Base-by-base conservation (phyloP, 352 stramenopile genomes). In the Phytophthora brassicae region DNA sequence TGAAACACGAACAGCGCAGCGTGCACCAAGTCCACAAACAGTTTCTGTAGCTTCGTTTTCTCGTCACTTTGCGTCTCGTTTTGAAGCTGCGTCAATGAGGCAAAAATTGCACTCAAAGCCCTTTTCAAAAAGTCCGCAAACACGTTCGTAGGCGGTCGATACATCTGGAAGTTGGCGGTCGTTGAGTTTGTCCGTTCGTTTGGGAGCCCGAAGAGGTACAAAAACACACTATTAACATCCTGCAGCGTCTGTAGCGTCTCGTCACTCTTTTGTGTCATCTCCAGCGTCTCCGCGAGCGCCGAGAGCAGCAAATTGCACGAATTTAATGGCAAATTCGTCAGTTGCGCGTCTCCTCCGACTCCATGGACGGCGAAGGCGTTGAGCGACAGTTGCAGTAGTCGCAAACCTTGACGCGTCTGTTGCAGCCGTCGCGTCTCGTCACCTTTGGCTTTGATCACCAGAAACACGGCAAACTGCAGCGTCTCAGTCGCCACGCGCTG, bases 81-180 rank as follows among this genome's bases (percentile, higher is more conserved):
- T 14, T 51, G 45, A 4, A 60, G 22, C 28, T 56, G 2, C 20
- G 16, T 57, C 11, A 74, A 11, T 13, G 38, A 59, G 19, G 56
- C 6, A 41, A 77, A 74, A 6, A 65, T 49, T 4, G 80, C 68
- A 11, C 55, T 68, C n/a, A 89, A 56, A 7, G 72, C 60, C 49
- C 68, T 66, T 41, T 91, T 79, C 44, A 95, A 65, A 42, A 95
- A 93, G 13, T 77, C 73, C 8, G 81, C 65, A 41, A 77, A 95
- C 47, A 91, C 83, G 39, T 93, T 92, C 14, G 84, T 91, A 2
- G 82, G 82, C 6, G 86, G 86, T 17, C 87, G 85, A 60, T 92
- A 95, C 58, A 90, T 78, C 39, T 84, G 76, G 52, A 95, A 95
- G 41, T 50, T 82, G 3, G 67, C 60, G 7, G 62, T 58, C 11